phyloP scores from a whole-genome alignment of 495 filamentous ascomycete genomes.

The Penicillium salamii region DNA sequence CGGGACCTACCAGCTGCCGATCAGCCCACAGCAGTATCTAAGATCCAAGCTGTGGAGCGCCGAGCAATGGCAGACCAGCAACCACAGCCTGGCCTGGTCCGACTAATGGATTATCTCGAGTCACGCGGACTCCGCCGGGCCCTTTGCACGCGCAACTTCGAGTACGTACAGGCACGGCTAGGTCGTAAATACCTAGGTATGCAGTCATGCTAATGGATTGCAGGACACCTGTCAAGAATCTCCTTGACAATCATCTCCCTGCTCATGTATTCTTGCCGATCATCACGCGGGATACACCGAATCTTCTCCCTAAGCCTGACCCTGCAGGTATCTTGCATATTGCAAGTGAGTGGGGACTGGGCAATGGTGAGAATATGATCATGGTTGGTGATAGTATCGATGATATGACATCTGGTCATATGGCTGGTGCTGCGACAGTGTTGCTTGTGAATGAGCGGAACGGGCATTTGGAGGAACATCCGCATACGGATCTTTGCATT shows the following conservation, averaged over 20 bases:
- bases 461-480: conserved; percentile 64
- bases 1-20: conserved; percentile 62
- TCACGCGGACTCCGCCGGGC: conserved; percentile 63
- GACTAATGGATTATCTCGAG: conserved; percentile 79
- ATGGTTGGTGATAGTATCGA: conserved; percentile 88
- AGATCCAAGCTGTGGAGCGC: conserved; percentile 76
- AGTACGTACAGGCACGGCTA: conserved; percentile 39
- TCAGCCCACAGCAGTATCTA: conserved; percentile 62
- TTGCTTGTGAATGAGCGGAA: conserved; percentile 82
- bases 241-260: conserved; percentile 70
- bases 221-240: conserved; percentile 62
- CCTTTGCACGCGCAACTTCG: conserved; percentile 94
- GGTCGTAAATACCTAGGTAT: neutral
- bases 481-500: conserved; percentile 74
- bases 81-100: conserved; percentile 72
- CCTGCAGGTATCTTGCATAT: conserved; percentile 88
- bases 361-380: conserved; percentile 49
- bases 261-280: conserved; percentile 71
- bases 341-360: conserved; percentile 67
- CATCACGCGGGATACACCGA: conserved; percentile 76
- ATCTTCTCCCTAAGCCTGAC: conserved; percentile 73
- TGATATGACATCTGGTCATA: conserved; percentile 85
- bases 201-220: neutral
- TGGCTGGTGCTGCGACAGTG: conserved; percentile 85
- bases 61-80: conserved; percentile 73